A percentile compares a stretch with the other conserved stretches of the same genome.
Evolutionary conservation across 768 basidiomycete genomes (phyloP).

Genomic region (Tricholoma matsutake): DNA sequence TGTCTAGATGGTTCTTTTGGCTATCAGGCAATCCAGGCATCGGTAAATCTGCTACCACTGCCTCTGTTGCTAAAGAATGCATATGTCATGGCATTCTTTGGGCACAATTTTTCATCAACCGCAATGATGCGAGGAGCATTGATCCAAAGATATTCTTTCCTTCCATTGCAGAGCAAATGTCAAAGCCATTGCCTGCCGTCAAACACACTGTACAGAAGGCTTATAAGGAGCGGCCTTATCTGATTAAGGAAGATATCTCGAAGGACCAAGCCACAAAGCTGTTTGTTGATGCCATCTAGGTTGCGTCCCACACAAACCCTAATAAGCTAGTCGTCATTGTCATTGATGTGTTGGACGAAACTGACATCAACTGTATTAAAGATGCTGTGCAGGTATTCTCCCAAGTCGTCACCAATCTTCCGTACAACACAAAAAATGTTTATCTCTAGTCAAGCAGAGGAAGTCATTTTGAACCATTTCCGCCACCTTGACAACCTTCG

Average conservation of each 20-base stretch:
- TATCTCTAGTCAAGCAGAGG: slow-evolving; percentile 14
- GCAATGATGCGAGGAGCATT: slow-evolving; percentile 10
- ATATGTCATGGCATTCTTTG: slow-evolving; percentile 7
- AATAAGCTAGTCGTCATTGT: slow-evolving; percentile 15
- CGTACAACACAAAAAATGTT: slow-evolving; percentile 12
- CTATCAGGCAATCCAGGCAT: slow-evolving; percentile 7
- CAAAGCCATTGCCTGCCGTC: slow-evolving; percentile 2
- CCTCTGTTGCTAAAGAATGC: slow-evolving; percentile 6
- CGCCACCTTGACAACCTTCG: neutral
- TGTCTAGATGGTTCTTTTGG: slow-evolving; percentile 3
- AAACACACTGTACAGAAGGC: slow-evolving; percentile 5
- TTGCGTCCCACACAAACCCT: slow-evolving; percentile 5
- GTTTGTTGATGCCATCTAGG: slow-evolving; percentile 11
- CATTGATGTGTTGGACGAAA: slow-evolving; percentile 21
- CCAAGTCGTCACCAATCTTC: slow-evolving; percentile 2
- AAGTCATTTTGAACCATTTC: slow-evolving; percentile 12
- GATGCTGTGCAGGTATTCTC: slow-evolving; percentile 14
- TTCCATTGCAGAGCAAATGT: slow-evolving; percentile 17
- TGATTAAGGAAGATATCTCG: slow-evolving; percentile 12
- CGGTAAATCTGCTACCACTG: slow-evolving; percentile 12
- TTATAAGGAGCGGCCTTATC: slow-evolving; percentile 6
- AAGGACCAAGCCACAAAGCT: slow-evolving; percentile 12
- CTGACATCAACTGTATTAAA: slow-evolving; percentile 5
- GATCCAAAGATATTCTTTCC: slow-evolving; percentile 17
- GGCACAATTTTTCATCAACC: slow-evolving; percentile 18